Percentiles rank a stretch among this genome's conserved stretches.
phyloP scores from a whole-genome alignment of 2,329 filamentous ascomycete genomes.

The Trichophyton benhamiae region DNA sequence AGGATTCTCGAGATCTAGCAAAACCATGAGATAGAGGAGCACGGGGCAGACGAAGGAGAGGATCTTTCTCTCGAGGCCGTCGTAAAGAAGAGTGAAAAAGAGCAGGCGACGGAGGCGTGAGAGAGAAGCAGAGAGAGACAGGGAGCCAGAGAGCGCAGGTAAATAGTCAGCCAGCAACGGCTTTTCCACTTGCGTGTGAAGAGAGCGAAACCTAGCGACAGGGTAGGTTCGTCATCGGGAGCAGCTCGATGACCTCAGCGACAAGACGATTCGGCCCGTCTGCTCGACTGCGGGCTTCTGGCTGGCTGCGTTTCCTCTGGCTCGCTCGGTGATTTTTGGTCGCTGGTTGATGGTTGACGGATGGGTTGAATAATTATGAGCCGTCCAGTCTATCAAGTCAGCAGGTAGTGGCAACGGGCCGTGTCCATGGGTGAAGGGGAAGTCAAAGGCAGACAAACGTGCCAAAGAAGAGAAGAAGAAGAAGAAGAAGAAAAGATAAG shows the following conservation, averaged over 20 bases:
- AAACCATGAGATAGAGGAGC: background rate
- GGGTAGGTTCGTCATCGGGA: background rate
- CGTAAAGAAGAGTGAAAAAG: background rate
- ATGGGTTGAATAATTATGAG: background rate
- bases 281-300: background rate
- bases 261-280: background rate
- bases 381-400: background rate
- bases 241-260: background rate
- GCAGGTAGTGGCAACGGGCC: conserved; percentile 1
- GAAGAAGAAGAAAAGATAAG: background rate
- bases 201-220: background rate
- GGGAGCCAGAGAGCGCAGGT: background rate
- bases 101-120: background rate
- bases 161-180: background rate
- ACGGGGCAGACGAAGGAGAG: background rate
- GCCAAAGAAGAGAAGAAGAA: background rate
- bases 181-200: background rate
- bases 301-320: background rate
- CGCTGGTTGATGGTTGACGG: background rate
- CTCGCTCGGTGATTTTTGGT: background rate
- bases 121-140: background rate
- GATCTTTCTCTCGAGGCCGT: background rate
- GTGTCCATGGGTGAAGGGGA: background rate
- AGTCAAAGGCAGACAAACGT: background rate
- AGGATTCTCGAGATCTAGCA: background rate